Base-by-base conservation (phyloP, 176 grass and related monocot species). In the Triticum turgidum region DNA sequence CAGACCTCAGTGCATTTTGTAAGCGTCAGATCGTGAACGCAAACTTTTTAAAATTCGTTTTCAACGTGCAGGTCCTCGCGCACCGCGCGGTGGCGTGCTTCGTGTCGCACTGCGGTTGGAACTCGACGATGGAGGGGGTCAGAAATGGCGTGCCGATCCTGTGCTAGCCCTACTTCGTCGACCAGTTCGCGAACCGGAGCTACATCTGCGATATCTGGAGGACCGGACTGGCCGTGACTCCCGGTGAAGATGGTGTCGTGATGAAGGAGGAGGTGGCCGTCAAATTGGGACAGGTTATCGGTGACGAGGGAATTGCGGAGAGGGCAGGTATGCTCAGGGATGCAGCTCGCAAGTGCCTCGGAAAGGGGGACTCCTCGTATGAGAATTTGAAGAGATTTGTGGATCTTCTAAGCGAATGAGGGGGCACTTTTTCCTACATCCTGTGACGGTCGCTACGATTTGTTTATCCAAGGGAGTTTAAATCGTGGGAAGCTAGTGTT, bases 31-130 rank as follows among this genome's bases (percentile, higher is more conserved):
- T 63, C 7, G n/a, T 24, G 61, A 25, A 11, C 0, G 21, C 21
- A 3, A 21, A 7, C 54, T 7, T 58, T 58, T 21, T 56, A 18
- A 58, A 54, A 5, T 41, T 9, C 35, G 11, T 71, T 41, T 37
- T 9, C 67, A 77, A 37, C 7, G 9, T 41, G 18, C 42, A 76
- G 73, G 73, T 76, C 27, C 44, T 76, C 2, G 83, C 74, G 34
- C 89, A 91, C 78, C 30, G 30, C 3, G 65, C 90, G 1, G 61
- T 88, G 44, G 82, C 15, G 3, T 89, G 90, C 65, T 89, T 92
- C 24, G 58, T 92, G 44, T 90, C 91, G 29, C 92, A 89, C 69
- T 88, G 92, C 6, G 92, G 89, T 0, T 93, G 91, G 91, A 93
- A 93, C 39, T 93, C 88, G 22, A 89, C 90, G 11, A 65, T 52